Evolutionary conservation across 2,329 filamentous ascomycete species (phyloP).

Genomic region (Microcyclospora tardicrescens): DNA sequence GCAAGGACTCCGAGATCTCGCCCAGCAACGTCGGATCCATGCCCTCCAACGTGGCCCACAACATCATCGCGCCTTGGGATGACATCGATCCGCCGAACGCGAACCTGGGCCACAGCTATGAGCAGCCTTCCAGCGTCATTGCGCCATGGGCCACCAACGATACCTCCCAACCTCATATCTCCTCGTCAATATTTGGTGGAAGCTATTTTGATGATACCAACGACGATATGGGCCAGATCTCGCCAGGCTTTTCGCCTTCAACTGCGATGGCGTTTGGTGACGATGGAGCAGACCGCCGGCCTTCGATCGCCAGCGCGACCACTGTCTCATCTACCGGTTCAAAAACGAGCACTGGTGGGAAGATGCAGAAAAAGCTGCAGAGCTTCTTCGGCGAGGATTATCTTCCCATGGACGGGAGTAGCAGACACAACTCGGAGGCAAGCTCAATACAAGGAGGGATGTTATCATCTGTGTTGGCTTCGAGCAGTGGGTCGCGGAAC

Average conservation of each 20-base stretch:
- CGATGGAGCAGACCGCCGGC: constrained; percentile 65
- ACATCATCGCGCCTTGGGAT: constrained; percentile 40
- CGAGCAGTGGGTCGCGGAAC: constrained; percentile 42
- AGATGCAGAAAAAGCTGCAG: constrained; percentile 69
- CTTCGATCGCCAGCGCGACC: constrained; percentile 77
- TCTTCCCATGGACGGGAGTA: constrained; percentile 41
- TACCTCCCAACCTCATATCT: constrained; percentile 25
- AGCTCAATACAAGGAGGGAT: constrained; percentile 18
- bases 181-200: constrained; percentile 37
- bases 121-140: constrained; percentile 43
- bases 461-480: constrained; percentile 42
- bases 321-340: constrained; percentile 80
- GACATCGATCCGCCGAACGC: constrained; percentile 17
- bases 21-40: constrained; percentile 24
- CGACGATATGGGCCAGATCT: constrained; percentile 57
- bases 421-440: constrained; percentile 52
- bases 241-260: constrained; percentile 52
- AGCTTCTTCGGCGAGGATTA: constrained; percentile 90
- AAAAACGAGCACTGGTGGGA: constrained; percentile 55
- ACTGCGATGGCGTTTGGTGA: constrained; percentile 36
- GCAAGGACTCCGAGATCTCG: constrained; percentile 32
- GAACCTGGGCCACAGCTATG: constrained; percentile 14
- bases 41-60: constrained; percentile 30
- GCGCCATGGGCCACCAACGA: constrained; percentile 33
- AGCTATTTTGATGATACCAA: constrained; percentile 56